Evolutionary conservation across 805 yeast genomes (phyloP).

Genomic region (Saccharomycopsis sp.): DNA sequence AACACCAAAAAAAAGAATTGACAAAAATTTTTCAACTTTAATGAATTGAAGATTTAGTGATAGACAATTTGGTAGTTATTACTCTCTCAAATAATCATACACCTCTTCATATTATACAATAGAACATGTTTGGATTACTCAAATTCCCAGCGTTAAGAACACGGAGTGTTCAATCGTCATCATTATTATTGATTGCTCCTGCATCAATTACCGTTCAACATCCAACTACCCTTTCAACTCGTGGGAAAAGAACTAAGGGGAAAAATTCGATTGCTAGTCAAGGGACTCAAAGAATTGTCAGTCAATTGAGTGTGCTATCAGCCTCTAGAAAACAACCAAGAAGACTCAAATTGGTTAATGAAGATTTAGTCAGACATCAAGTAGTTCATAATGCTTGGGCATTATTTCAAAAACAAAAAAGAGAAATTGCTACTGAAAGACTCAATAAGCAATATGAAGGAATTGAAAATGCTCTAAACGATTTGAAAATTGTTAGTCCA

Average conservation of each 20-base stretch:
- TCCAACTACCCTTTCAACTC: too few relatives aligned
- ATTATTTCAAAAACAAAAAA: slow-evolving; percentile 42
- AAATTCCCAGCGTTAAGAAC: too few relatives aligned
- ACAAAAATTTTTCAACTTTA: too few relatives aligned
- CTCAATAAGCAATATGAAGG: slow-evolving; percentile 52
- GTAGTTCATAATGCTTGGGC: slow-evolving; percentile 81
- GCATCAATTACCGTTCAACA: too few relatives aligned
- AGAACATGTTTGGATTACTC: too few relatives aligned
- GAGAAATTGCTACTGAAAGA: slow-evolving; percentile 30
- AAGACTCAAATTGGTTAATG: slow-evolving; percentile 60
- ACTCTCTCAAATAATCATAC: too few relatives aligned
- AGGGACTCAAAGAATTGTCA: slow-evolving; percentile 36
- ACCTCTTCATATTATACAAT: too few relatives aligned
- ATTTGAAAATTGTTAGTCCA: slow-evolving; percentile 41
- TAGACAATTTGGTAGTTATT: too few relatives aligned
- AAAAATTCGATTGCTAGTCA: slow-evolving; percentile 28
- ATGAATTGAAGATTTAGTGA: too few relatives aligned
- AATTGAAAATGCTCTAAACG: slow-evolving; percentile 64
- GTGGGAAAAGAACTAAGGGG: slow-evolving; percentile 41
- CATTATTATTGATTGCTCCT: too few relatives aligned
- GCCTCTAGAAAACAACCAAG: slow-evolving; percentile 87
- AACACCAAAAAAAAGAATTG: too few relatives aligned
- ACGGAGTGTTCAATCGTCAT: too few relatives aligned
- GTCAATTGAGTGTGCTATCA: slow-evolving; percentile 65
- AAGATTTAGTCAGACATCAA: slow-evolving; percentile 78